These are phyloP conservation scores for Colletotrichum liaoningense DNA, from an alignment of 2,329 filamentous ascomycete species.

Conservation along the genomic window DNA sequence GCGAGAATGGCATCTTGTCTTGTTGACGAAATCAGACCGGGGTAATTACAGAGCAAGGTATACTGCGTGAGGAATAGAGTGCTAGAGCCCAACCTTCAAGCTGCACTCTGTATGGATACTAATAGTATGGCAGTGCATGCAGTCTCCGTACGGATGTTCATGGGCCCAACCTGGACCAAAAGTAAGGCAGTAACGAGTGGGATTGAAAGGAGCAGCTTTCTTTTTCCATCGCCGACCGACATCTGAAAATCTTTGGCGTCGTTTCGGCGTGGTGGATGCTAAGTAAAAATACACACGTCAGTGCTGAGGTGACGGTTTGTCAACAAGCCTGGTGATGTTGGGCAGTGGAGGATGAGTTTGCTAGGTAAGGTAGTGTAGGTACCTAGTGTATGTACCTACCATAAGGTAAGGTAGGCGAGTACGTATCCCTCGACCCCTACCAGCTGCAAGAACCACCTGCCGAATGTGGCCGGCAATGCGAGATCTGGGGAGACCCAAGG, in stretches of 20 bases:
- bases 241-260: not conserved
- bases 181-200: not conserved
- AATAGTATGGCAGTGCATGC: no score
- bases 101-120: no score
- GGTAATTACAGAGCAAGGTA: not conserved
- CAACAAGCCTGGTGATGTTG: not conserved
- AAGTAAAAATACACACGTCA: constrained; percentile 9
- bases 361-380: no score
- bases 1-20: not conserved
- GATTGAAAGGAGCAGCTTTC: not conserved
- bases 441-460: constrained; percentile 16
- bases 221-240: not conserved
- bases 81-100: no score
- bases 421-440: not conserved
- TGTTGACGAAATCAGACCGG: not conserved
- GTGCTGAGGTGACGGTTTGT: not conserved
- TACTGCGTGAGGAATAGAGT: not conserved
- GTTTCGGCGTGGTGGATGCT: constrained; percentile 17
- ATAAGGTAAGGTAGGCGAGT: no score
- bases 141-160: not conserved
- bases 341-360: no score
- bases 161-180: not conserved
- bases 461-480: constrained; percentile 22
- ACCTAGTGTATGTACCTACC: no score
- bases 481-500: not conserved